Conservation (phyloP, 2,329 filamentous ascomycete species). For the Ceratocystis huliohia region DNA sequence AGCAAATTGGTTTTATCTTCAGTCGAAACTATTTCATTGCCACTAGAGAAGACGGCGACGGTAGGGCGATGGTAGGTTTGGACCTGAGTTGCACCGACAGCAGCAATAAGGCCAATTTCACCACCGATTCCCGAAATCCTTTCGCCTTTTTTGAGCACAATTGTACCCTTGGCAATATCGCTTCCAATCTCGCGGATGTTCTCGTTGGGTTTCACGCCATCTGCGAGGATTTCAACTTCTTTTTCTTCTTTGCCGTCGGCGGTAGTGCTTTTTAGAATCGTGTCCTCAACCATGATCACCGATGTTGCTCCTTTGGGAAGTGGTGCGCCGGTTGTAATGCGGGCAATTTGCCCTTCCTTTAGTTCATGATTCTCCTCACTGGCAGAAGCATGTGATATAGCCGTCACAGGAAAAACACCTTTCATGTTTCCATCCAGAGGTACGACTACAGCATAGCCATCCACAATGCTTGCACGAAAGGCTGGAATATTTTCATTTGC, state of each 20-base stretch:
- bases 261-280: constrained; percentile 59
- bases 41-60: constrained; percentile 81
- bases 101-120: constrained; percentile 79
- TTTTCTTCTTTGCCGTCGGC: constrained; percentile 74
- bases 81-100: constrained; percentile 62
- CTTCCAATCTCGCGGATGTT: constrained; percentile 88
- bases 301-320: constrained; percentile 78
- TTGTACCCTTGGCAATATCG: constrained; percentile 58
- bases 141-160: constrained; percentile 65
- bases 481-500: constrained; percentile 78
- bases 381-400: constrained; percentile 73
- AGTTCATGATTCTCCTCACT: constrained; percentile 48
- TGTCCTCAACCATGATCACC: constrained; percentile 90
- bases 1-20: constrained; percentile 48
- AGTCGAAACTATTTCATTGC: constrained; percentile 82
- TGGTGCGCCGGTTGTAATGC: constrained; percentile 91
- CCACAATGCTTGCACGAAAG: constrained; percentile 90
- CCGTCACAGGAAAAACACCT: constrained; percentile 73
- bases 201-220: constrained; percentile 61
- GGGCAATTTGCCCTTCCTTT: constrained; percentile 61
- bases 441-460: constrained; percentile 80
- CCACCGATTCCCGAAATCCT: constrained; percentile 78
- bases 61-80: constrained; percentile 62
- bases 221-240: constrained; percentile 73
- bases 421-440: constrained; percentile 51